These are phyloP conservation scores for Pichia terricola DNA, from an alignment of 1,139 yeast species.

Conservation along the genomic window DNA sequence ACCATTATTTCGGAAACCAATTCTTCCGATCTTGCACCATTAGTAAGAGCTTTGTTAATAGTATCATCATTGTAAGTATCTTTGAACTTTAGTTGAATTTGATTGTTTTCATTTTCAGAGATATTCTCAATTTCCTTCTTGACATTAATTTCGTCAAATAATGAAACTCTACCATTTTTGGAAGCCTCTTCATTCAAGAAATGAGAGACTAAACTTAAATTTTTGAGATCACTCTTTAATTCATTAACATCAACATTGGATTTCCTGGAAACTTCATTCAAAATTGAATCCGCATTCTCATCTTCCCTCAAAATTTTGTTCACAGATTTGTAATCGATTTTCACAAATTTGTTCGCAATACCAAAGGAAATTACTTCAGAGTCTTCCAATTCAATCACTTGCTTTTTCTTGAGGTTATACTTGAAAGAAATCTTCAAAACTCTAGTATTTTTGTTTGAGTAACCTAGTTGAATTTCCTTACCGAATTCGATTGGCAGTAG, in stretches of 20 bases:
- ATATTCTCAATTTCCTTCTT: slow-evolving; percentile 19
- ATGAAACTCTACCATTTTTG: slow-evolving; percentile 15
- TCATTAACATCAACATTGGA: slow-evolving; percentile 5
- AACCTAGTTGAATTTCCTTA: slow-evolving; percentile 50
- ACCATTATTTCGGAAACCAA: slow-evolving; percentile 83
- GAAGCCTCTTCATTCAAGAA: slow-evolving; percentile 26
- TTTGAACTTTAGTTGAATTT: slow-evolving; percentile 17
- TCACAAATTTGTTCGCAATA: slow-evolving; percentile 33
- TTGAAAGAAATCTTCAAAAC: slow-evolving; percentile 39
- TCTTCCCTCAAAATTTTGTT: slow-evolving; percentile 29
- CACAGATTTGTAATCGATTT: slow-evolving; percentile 42
- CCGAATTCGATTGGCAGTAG: slow-evolving; percentile 64
- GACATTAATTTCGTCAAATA: slow-evolving; percentile 16
- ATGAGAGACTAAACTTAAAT: slow-evolving; percentile 28
- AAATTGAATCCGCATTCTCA: slow-evolving; percentile 6
- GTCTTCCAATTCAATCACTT: slow-evolving; percentile 23
- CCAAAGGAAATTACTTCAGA: slow-evolving; percentile 31
- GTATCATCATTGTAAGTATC: slow-evolving; percentile 12
- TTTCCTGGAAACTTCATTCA: slow-evolving; percentile 1
- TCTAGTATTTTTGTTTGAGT: slow-evolving; percentile 33
- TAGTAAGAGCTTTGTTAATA: slow-evolving; percentile 1
- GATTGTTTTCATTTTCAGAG: slow-evolving; percentile 15
- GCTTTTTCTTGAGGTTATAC: slow-evolving; percentile 26
- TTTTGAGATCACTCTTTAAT: slow-evolving; percentile 27
- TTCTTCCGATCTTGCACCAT: slow-evolving; percentile 31